Percentiles rank a stretch among this genome's conserved stretches.
phyloP scores from a whole-genome alignment of 306 rosid genomes.

The Geum urbanum region DNA sequence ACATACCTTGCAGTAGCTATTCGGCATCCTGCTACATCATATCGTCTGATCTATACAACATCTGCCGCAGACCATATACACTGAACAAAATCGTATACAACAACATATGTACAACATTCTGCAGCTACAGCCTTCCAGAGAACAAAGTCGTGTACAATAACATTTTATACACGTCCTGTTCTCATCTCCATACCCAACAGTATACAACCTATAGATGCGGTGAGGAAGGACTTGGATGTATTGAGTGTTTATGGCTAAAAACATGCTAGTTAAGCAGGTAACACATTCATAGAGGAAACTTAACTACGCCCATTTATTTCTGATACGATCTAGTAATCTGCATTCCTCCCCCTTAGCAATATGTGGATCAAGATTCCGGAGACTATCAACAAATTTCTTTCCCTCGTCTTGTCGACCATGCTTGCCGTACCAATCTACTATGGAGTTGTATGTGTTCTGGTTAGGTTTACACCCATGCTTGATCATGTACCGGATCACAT shows the following conservation, averaged over 20 bases:
- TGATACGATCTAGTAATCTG: slow-evolving; percentile 61
- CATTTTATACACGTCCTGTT: not conserved
- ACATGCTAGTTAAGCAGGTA: slow-evolving; percentile 17
- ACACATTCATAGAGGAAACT: slow-evolving; percentile 8
- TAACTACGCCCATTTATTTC: slow-evolving; percentile 46
- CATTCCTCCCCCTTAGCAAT: slow-evolving; percentile 43
- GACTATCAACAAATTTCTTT: slow-evolving; percentile 50
- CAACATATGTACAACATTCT: slow-evolving; percentile 12
- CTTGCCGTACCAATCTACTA: slow-evolving; percentile 78
- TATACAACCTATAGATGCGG: slow-evolving; percentile 20
- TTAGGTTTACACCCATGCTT: slow-evolving; percentile 78
- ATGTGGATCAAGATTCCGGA: slow-evolving; percentile 55
- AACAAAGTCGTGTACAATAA: slow-evolving; percentile 10
- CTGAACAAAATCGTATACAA: slow-evolving; percentile 5
- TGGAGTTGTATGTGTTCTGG: slow-evolving; percentile 70
- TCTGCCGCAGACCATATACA: not conserved
- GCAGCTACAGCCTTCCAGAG: slow-evolving; percentile 8
- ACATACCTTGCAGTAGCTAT: slow-evolving; percentile 18
- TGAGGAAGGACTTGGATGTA: slow-evolving; percentile 16
- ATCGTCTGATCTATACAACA: slow-evolving; percentile 29
- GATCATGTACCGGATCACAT: slow-evolving; percentile 78
- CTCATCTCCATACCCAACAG: slow-evolving; percentile 24
- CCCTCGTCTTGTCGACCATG: slow-evolving; percentile 60
- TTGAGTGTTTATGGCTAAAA: not conserved
- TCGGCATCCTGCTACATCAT: slow-evolving; percentile 10